These are phyloP conservation scores for Amanita fuliginea DNA, from an alignment of 768 basidiomycete species.

Conservation along the genomic window DNA sequence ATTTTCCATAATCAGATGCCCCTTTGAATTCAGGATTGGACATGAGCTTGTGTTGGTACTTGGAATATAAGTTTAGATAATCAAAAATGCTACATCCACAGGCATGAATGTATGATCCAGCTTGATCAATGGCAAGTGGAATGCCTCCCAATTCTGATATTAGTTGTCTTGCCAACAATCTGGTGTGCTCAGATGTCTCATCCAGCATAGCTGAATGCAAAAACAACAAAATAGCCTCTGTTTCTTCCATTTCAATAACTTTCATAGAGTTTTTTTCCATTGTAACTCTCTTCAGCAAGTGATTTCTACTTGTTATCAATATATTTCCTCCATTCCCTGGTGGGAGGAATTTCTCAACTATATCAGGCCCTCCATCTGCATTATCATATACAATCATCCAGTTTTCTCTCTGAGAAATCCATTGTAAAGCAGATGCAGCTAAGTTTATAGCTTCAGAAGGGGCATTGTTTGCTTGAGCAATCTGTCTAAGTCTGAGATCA, in stretches of 20 bases:
- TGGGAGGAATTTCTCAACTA: no score
- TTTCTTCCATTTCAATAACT: constrained; percentile 9
- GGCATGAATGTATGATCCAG: background rate
- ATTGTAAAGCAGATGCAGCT: constrained; percentile 6
- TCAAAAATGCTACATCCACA: background rate
- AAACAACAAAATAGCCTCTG: constrained; percentile 10
- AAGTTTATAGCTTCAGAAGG: background rate
- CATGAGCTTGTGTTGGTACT: background rate
- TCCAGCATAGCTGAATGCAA: constrained; percentile 7
- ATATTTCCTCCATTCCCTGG: constrained; percentile 9
- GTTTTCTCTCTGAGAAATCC: constrained; percentile 6
- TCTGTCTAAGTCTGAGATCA: background rate
- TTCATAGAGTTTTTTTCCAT: constrained; percentile 1
- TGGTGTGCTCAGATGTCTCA: background rate
- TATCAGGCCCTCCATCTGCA: no score
- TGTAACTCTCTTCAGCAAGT: background rate
- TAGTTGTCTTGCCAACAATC: background rate
- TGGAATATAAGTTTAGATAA: background rate
- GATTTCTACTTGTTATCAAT: constrained; percentile 11
- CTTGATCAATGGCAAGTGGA: constrained; percentile 9
- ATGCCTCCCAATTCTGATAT: background rate
- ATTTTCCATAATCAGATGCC: background rate
- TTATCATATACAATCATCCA: constrained; percentile 9
- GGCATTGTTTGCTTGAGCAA: constrained; percentile 5
- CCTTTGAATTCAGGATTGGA: background rate